Percentiles rank a stretch among this genome's conserved stretches.
Evolutionary conservation across 2,329 filamentous ascomycete species (phyloP).

Genomic region (Emydomyces testavorans): DNA sequence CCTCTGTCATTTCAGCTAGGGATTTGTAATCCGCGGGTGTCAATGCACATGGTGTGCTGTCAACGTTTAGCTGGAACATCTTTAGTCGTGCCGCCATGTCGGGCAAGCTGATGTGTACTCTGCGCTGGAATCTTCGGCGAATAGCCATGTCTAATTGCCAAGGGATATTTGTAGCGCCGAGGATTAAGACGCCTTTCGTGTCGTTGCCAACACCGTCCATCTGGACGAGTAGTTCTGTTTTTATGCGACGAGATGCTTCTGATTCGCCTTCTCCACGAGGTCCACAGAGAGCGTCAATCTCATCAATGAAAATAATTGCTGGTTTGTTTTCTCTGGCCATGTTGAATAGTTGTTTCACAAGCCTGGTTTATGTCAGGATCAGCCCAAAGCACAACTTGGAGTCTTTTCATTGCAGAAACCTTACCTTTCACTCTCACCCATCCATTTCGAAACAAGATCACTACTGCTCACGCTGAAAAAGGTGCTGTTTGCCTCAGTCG

Average conservation of each 20-base stretch:
- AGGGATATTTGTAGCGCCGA: conserved; percentile 95
- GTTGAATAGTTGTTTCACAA: conserved; percentile 92
- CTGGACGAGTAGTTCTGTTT: conserved; percentile 94
- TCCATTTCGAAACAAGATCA: conserved; percentile 97
- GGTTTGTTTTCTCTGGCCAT: conserved; percentile 98
- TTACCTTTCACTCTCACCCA: conserved; percentile 96
- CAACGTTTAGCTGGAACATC: conserved; percentile 95
- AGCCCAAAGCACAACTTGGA: neutral
- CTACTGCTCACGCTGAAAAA: conserved; percentile 98
- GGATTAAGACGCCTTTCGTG: conserved; percentile 81
- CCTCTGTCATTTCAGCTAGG: conserved; percentile 72
- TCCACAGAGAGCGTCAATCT: conserved; percentile 92
- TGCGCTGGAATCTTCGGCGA: conserved; percentile 83
- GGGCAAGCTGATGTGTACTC: conserved; percentile 90
- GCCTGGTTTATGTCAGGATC: conserved; percentile 39
- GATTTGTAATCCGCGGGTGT: conserved; percentile 65
- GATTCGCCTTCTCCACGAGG: conserved; percentile 91
- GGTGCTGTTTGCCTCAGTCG: conserved; percentile 95
- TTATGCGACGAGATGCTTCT: conserved; percentile 92
- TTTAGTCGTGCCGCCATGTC: conserved; percentile 75
- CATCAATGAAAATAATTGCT: conserved; percentile 97
- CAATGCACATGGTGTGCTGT: conserved; percentile 78
- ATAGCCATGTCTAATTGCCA: conserved; percentile 98
- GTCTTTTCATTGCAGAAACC: conserved; percentile 17
- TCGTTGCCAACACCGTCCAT: conserved; percentile 99